Base-by-base conservation (phyloP, 2,329 filamentous ascomycete genomes). In the Leptographium radiaticola region DNA sequence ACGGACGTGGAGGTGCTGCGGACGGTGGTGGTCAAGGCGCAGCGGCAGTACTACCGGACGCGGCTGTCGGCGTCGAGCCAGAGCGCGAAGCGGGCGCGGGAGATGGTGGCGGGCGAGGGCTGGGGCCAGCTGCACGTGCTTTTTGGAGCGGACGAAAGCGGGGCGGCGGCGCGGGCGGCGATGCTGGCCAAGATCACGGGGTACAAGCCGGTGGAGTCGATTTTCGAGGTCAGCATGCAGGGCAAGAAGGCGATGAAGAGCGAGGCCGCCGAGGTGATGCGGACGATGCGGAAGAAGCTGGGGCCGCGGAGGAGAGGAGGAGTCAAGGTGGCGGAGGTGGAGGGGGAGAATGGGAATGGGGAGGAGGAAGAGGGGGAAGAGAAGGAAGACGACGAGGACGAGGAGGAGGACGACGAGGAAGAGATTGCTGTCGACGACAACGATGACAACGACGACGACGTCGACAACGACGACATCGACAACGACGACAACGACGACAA, bases 101-200 rank as follows among this genome's bases (percentile, higher is more conserved):
- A 89, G 58, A 69, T 96, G 16, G 81, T 89, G 2, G 71, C 79
- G 5, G 82, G 83, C 0, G 78, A 82, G 53, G 79, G 75, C 18
- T 91, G 89, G 79, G 79, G 76, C 53, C 81, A 87, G 58, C 74
- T 91, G 13, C 89, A 96, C 65, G 77, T 85, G 7, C 72, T 98
- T 0, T 97, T 97, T 64, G 83, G 84, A 39, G 79, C 18, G 1
- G 48, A 39, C 11, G 53, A 48, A 13, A 51, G 52, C 10, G 36
- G 42, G 18, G 47, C 53, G 40, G 53, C n/a, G n/a, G 38, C 7
- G 49, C 80, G 90, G 36, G 82, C 89, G 49, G 83, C 86, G 51
- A 95, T 98, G 87, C 74, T 98, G 34, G 88, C 89, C 36, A 81
- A 84, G 55, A 88, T 98, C 55, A 90, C 88, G 62, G 85, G 86